Base-by-base conservation (phyloP, 108 stramenopile species). In the Cyclostephanos invisitatus region DNA sequence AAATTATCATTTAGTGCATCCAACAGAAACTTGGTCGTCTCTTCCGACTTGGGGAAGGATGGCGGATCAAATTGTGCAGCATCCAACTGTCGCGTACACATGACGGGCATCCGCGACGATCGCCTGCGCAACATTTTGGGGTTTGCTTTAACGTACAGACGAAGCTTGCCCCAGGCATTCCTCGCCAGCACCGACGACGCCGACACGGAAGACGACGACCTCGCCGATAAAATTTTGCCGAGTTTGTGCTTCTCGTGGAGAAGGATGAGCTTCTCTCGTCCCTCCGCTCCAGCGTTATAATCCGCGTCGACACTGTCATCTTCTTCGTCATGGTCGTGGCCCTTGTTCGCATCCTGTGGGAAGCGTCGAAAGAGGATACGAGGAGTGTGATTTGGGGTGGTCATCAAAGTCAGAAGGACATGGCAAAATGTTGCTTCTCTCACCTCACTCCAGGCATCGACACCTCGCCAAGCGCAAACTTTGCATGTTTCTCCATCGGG, bases 1-100 rank as follows among this genome's bases (percentile, higher is more conserved):
- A 93, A 90, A 65, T 87, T 89, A 49, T 73, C 74, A 7, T 7
- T 14, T 21, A 90, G 64, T 10, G 83, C 83, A 11, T 72, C 47
- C 27, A 63, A 63, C n/a, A 91, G 71, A 61, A 86, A 88, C 10
- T 61, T 54, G 10, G 51, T 38, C 20, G 76, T 81, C 11, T 55
- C 70, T 27, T 75, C 60, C 7, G 58, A 50, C 74, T 91, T 91
- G 0, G 65, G 71, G 57, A 85, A 82, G 51, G 51, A 53, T 24
- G 51, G 51, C 4, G 51, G n/a, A 21, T 21, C 6, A 7, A 53
- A 53, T 7, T 2, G 6, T 53, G 51, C 6, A 18, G 14, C 24
- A 53, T 53, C n/a, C 51, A 53, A 20, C 51, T 6, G n/a, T n/a
- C n/a, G 51, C 24, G 51, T 53, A 7, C 11, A 53, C 24, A 24